Evolutionary conservation across 2,329 filamentous ascomycete species (phyloP).

Genomic region (Laburnicola sp.): DNA sequence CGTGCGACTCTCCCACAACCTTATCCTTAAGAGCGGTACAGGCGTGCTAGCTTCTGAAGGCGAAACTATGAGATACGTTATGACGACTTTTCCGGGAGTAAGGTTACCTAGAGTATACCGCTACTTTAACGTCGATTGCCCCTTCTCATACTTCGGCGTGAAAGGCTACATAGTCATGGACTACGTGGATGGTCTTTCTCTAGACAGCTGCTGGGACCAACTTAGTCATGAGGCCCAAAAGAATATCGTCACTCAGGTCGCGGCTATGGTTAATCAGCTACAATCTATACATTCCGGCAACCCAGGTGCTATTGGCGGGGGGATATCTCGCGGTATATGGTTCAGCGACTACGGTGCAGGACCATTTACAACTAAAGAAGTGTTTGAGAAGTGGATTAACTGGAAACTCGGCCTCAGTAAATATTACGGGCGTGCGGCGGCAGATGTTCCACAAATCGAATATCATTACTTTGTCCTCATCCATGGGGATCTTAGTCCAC

Average conservation of each 20-base stretch:
- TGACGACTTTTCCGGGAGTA: conserved; percentile 9
- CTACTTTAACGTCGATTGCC: conserved; percentile 7
- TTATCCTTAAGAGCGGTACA: conserved; percentile 5
- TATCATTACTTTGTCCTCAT: conserved; percentile 14
- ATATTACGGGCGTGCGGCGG: conserved; percentile 1
- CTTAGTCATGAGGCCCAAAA: conserved; percentile 6
- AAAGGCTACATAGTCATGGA: conserved; percentile 17
- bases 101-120: conserved; percentile 12
- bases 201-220: conserved; percentile 12
- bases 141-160: conserved; percentile 9
- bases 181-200: conserved; percentile 13
- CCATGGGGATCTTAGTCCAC: conserved; percentile 14
- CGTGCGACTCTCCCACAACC: conserved; percentile 8
- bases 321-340: conserved; percentile 10
- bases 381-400: conserved; percentile 12
- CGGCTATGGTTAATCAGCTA: conserved; percentile 12
- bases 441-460: conserved; percentile 4
- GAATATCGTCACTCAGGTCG: conserved; percentile 8
- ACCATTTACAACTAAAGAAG: conserved; percentile 10
- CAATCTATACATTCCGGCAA: conserved; percentile 10
- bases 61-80: conserved; percentile 13
- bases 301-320: conserved; percentile 11
- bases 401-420: conserved; percentile 13
- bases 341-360: conserved; percentile 10
- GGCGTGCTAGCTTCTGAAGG: conserved; percentile 13